Evolutionary conservation across 495 filamentous ascomycete genomes (phyloP).

Genomic region (Tuber brumale): DNA sequence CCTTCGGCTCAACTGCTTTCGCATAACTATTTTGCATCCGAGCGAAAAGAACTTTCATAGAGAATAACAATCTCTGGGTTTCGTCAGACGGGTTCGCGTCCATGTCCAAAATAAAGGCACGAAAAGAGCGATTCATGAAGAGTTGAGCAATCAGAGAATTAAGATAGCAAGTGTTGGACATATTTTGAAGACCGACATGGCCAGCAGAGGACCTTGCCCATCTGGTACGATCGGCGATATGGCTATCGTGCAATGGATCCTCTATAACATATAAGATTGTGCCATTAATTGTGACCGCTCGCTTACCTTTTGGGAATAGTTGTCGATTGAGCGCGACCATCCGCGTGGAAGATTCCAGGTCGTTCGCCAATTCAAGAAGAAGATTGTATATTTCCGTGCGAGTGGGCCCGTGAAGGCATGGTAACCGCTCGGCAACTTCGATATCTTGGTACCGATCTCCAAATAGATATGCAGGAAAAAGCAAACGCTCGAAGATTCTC

Average conservation of each 20-base stretch:
- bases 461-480: slow-evolving; percentile 25
- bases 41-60: slow-evolving; percentile 75
- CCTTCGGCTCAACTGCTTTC: slow-evolving; percentile 64
- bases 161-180: slow-evolving; percentile 95
- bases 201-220: slow-evolving; percentile 65
- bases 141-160: slow-evolving; percentile 94
- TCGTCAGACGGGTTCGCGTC: slow-evolving; percentile 51
- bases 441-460: slow-evolving; percentile 13
- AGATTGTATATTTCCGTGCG: slow-evolving; percentile 36
- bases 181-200: slow-evolving; percentile 77
- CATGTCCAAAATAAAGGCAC: slow-evolving; percentile 69
- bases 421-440: slow-evolving; percentile 29
- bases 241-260: slow-evolving; percentile 25
- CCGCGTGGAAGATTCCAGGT: slow-evolving; percentile 29
- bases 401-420: slow-evolving; percentile 36
- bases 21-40: slow-evolving; percentile 74
- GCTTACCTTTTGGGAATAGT: slow-evolving; percentile 38
- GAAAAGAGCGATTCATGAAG: slow-evolving; percentile 90
- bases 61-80: slow-evolving; percentile 62
- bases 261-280: slow-evolving; percentile 28
- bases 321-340: slow-evolving; percentile 32
- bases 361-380: slow-evolving; percentile 27
- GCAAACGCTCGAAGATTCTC: slow-evolving; percentile 31
- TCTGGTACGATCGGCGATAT: slow-evolving; percentile 50
- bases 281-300: background rate